Evolutionary conservation across 2,329 filamentous ascomycete genomes (phyloP).

Genomic region (Dryadomyces quercivorus): DNA sequence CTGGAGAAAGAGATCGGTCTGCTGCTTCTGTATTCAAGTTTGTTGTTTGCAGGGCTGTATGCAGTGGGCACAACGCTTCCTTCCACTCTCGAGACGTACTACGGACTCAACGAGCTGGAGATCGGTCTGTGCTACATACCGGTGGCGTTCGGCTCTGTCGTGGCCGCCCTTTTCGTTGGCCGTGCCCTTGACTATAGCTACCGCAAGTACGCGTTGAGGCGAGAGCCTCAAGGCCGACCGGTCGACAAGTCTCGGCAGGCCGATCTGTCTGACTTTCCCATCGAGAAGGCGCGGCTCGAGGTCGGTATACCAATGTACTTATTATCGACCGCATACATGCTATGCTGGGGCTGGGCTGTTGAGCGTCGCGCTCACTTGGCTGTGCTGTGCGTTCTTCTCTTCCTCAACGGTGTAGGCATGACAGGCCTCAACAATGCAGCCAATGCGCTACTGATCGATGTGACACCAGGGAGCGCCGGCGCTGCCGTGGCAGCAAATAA

Average conservation of each 20-base stretch:
- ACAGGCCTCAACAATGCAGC: slow-evolving; percentile 42
- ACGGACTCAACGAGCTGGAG: slow-evolving; percentile 43
- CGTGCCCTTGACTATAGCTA: slow-evolving; percentile 56
- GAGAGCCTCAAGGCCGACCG: slow-evolving; percentile 30
- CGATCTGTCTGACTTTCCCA: slow-evolving; percentile 35
- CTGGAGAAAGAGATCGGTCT: slow-evolving; percentile 66
- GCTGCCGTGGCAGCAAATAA: slow-evolving; percentile 46
- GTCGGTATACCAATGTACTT: slow-evolving; percentile 37
- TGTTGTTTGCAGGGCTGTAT: slow-evolving; percentile 39
- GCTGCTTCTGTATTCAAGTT: slow-evolving; percentile 29
- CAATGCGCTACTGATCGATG: slow-evolving; percentile 41
- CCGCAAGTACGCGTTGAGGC: slow-evolving; percentile 38
- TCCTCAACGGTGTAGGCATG: slow-evolving; percentile 33
- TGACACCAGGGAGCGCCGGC: slow-evolving; percentile 38
- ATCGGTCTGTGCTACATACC: slow-evolving; percentile 43
- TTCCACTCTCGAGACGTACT: slow-evolving; percentile 27
- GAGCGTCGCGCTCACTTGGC: slow-evolving; percentile 29
- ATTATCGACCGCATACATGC: slow-evolving; percentile 32
- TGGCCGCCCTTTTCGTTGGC: slow-evolving; percentile 34
- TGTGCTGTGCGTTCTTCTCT: slow-evolving; percentile 32
- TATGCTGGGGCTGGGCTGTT: slow-evolving; percentile 41
- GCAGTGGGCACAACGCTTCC: slow-evolving; percentile 33
- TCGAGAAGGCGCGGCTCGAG: slow-evolving; percentile 38
- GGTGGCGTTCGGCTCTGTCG: slow-evolving; percentile 34
- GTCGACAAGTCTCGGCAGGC: slow-evolving; percentile 40